phyloP scores from a whole-genome alignment of 2,329 filamentous ascomycete genomes.

The Neofusicoccum laricinum region DNA sequence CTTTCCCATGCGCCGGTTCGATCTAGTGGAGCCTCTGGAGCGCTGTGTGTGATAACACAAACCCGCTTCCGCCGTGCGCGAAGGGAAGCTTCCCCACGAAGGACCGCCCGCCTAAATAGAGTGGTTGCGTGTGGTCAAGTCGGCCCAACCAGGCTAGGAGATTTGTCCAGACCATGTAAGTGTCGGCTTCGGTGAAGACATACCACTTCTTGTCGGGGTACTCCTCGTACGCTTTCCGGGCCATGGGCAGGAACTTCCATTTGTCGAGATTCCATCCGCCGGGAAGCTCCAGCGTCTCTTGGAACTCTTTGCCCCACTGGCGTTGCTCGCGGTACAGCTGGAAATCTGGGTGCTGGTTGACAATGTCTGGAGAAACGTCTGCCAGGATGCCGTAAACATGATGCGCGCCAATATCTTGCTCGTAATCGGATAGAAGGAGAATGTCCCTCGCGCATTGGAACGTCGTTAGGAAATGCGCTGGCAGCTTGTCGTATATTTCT shows the following conservation, averaged over 20 bases:
- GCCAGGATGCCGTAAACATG: conserved; percentile 50
- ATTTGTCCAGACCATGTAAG: conserved; percentile 36
- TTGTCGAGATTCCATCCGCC: conserved; percentile 53
- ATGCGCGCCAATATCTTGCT: conserved; percentile 51
- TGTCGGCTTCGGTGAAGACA: conserved; percentile 39
- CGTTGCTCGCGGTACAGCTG: conserved; percentile 50
- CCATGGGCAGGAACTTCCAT: conserved; percentile 59
- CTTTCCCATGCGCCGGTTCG: conserved; percentile 21
- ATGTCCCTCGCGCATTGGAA: conserved; percentile 56
- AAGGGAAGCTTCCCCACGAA: conserved; percentile 37
- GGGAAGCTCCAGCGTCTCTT: neutral
- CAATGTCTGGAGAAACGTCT: conserved; percentile 38
- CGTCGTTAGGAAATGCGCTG: conserved; percentile 56
- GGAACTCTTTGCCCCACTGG: neutral
- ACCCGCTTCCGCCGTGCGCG: conserved; percentile 43
- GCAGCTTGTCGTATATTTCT: conserved; percentile 56
- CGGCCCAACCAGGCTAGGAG: conserved; percentile 39
- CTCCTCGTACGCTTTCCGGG: conserved; percentile 45
- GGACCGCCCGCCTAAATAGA: conserved; percentile 41
- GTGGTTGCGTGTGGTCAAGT: conserved; percentile 39
- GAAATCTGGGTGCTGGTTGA: conserved; percentile 48
- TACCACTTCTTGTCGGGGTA: conserved; percentile 37
- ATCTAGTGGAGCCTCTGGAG: conserved; percentile 30
- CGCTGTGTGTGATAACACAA: conserved; percentile 42
- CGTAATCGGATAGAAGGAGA: conserved; percentile 58